These are phyloP conservation scores for Elsinoe necatrix DNA, from an alignment of 2,329 filamentous ascomycete species.

Conservation along the genomic window DNA sequence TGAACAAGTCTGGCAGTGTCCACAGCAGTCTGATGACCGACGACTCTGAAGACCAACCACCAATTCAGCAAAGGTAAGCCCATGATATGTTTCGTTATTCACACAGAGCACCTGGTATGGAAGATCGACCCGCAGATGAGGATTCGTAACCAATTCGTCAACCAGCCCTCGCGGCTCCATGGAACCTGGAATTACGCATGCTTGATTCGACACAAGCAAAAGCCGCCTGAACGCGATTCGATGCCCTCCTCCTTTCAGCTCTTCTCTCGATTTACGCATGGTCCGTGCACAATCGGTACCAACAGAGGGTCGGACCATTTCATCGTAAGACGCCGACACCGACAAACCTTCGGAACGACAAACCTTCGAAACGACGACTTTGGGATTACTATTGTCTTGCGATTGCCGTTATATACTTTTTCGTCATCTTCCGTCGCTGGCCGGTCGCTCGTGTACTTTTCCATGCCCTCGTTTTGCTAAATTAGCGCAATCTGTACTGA, in stretches of 20 bases:
- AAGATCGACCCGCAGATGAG: not conserved
- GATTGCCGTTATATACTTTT: not conserved
- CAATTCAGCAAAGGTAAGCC: constrained; percentile 35
- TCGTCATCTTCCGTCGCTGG: constrained; percentile 1
- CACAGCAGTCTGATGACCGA: constrained; percentile 43
- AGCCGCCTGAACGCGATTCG: not conserved
- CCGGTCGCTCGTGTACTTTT: not conserved
- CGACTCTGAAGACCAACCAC: constrained; percentile 37
- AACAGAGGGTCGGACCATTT: not conserved
- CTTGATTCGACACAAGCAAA: constrained; percentile 12
- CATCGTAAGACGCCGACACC: constrained; percentile 4
- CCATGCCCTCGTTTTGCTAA: not conserved
- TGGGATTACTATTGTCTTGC: not conserved
- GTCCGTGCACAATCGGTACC: not conserved
- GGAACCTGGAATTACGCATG: constrained; percentile 10
- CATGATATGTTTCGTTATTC: constrained; percentile 15
- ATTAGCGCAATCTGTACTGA: not conserved
- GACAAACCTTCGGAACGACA: not conserved
- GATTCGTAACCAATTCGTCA: constrained; percentile 8
- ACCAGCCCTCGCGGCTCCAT: not conserved
- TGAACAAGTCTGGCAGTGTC: constrained; percentile 30
- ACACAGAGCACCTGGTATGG: not conserved
- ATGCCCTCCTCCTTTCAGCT: not conserved
- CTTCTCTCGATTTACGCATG: constrained; percentile 4
- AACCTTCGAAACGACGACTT: not conserved